A percentile compares a stretch with the other conserved stretches of the same genome.
phyloP scores from a whole-genome alignment of 2,329 filamentous ascomycete genomes.

The Periconia sp. region DNA sequence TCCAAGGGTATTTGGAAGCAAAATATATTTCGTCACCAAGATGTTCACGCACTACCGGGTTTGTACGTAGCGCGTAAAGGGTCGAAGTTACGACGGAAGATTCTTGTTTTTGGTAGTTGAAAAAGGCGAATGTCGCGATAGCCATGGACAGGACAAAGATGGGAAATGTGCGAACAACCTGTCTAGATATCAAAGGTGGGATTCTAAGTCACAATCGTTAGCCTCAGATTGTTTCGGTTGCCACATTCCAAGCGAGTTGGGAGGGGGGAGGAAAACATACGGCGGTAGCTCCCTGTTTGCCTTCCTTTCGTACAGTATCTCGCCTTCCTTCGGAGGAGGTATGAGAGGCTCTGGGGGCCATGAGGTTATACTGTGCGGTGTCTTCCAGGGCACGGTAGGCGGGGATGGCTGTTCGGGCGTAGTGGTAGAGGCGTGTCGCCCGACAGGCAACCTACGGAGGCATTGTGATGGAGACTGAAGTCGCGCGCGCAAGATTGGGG shows the following conservation, averaged over 20 bases:
- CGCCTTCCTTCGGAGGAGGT: slow-evolving; percentile 39
- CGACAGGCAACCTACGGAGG: slow-evolving; percentile 20
- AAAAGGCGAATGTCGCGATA: slow-evolving; percentile 78
- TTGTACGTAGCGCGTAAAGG: slow-evolving; percentile 88
- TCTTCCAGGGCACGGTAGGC: slow-evolving; percentile 41
- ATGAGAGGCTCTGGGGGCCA: slow-evolving; percentile 42
- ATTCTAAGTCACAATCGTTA: slow-evolving; percentile 19
- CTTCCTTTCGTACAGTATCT: slow-evolving; percentile 34
- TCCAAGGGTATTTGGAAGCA: slow-evolving; percentile 52
- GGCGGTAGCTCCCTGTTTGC: slow-evolving; percentile 39
- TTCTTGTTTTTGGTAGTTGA: slow-evolving; percentile 99
- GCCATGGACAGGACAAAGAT: slow-evolving; percentile 75
- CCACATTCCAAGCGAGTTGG: neutral
- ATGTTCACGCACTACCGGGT: slow-evolving; percentile 69
- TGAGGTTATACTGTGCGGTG: slow-evolving; percentile 36
- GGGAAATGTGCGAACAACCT: slow-evolving; percentile 65
- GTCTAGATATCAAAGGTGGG: slow-evolving; percentile 35
- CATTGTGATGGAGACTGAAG: slow-evolving; percentile 22
- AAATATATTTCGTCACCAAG: slow-evolving; percentile 72
- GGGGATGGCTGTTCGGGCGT: slow-evolving; percentile 16
- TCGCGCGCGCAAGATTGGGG: slow-evolving; percentile 25
- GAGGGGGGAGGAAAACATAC: slow-evolving; percentile 17
- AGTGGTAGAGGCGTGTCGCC: slow-evolving; percentile 28
- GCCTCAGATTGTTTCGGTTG: neutral
- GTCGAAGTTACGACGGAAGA: slow-evolving; percentile 79